Conservation (phyloP, 331 rosid genomes). For the Prunus yedoensis region DNA sequence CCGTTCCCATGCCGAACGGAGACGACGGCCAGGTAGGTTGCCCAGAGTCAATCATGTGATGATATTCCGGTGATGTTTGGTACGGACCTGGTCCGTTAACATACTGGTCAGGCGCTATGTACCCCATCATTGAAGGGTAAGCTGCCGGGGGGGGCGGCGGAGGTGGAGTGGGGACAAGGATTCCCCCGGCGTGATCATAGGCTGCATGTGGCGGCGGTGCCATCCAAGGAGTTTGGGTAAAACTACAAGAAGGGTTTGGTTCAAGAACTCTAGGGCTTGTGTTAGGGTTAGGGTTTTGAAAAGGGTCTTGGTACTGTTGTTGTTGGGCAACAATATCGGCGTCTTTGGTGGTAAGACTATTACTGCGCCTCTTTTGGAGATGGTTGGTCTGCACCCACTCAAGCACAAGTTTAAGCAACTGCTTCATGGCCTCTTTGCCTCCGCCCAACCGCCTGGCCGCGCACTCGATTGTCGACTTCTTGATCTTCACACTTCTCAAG, state of each 20-base stretch:
- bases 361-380: conserved; percentile 58
- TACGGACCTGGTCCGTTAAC: conserved; percentile 17
- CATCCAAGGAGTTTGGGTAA: conserved; percentile 46
- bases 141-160: conserved; percentile 5
- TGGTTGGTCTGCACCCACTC: conserved; percentile 95
- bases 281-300: conserved; percentile 44
- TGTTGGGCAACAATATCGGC: neutral
- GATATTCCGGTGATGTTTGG: conserved; percentile 26
- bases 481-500: conserved; percentile 78
- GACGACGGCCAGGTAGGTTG: conserved; percentile 56
- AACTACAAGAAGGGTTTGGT: conserved; percentile 27
- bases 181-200: conserved; percentile 30
- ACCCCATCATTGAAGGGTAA: conserved; percentile 48
- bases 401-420: conserved; percentile 79
- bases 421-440: conserved; percentile 90
- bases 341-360: neutral
- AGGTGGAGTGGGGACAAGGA: neutral
- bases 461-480: conserved; percentile 73
- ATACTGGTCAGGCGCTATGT: conserved; percentile 43
- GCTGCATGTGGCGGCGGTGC: conserved; percentile 23
- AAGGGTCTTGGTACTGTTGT: conserved; percentile 34
- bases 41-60: conserved; percentile 52
- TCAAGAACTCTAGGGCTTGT: conserved; percentile 17
- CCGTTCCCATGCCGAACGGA: conserved; percentile 35
- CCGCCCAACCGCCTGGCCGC: conserved; percentile 90